Evolutionary conservation across 805 yeast genomes (phyloP), one percentile per base, ranked within the genome.

Genomic region (Suhomyces kilbournensis): DNA sequence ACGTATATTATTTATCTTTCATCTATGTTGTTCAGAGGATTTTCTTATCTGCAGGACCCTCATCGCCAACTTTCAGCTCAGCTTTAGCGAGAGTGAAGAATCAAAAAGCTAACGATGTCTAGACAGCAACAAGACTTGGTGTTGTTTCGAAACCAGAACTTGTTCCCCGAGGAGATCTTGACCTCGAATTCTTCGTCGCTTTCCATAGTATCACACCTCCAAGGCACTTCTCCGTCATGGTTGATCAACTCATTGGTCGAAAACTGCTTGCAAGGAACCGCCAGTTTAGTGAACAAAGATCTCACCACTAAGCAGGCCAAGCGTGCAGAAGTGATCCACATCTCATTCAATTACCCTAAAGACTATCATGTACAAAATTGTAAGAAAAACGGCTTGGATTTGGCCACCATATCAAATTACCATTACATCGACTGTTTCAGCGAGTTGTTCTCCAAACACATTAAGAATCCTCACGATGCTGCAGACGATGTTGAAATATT

Each of bases 201-300:
- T 19, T 62, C 71, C 3, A 52, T 70, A 3, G 62, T 75, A 7
- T 60, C 76, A 1, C 69, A 73, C 50, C 58, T 59, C 3, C 74
- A 67, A 50, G 84, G 86, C 0, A 84, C 88, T 0, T 76, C 81
- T 25, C 83, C 92, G 1, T 65, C 81, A 5, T 87, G 93, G 93
- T 69, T 87, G 38, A 60, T 78, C 3, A 76, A 76, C 50, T 76
- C 84, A 1, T 63, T 86, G 20, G 67, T 84, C 7, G 90, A 86
- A 58, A 76, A 74, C 34, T 67, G 74, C 23, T 55, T 82, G 14
- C 59, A 68, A 15, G 87, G 84, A 4, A 76, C 83, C 46, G 75
- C 69, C 59, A 72, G 50, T 40, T 74, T 58, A 74, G 78, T 70
- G 48, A 66, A 71, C 53, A 58, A 62, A 45, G 76, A 68, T 47